phyloP scores from a whole-genome alignment of 148 eudicot genomes.

The Rhododendron kiyosumense region DNA sequence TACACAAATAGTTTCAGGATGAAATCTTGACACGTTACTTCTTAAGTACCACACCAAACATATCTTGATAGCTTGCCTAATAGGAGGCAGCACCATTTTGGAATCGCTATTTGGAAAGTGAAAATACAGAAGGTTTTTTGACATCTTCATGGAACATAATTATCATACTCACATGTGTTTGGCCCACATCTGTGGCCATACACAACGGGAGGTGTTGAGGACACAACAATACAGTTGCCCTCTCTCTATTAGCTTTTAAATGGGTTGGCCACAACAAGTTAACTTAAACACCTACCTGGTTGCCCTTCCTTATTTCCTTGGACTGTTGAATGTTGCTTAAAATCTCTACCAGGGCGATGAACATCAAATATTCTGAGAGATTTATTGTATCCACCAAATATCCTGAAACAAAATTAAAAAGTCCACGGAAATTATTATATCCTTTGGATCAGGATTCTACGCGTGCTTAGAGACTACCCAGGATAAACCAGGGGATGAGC shows the following conservation, averaged over 20 bases:
- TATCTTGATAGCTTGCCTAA: background rate
- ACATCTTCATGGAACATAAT: background rate
- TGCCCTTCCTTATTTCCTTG: slow-evolving; percentile 89
- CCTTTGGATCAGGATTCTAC: background rate
- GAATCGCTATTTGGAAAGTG: background rate
- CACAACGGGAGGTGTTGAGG: background rate
- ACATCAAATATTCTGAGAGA: slow-evolving; percentile 72
- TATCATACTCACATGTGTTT: background rate
- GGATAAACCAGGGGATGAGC: background rate
- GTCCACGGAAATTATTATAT: background rate
- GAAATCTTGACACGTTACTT: background rate
- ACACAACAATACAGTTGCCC: background rate
- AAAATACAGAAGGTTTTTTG: background rate
- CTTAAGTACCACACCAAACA: background rate
- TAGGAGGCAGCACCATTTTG: background rate
- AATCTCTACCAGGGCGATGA: slow-evolving; percentile 97
- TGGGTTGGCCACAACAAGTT: background rate
- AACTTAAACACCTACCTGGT: slow-evolving; percentile 48
- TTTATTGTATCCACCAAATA: slow-evolving; percentile 95
- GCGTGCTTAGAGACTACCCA: background rate
- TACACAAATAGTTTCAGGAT: background rate
- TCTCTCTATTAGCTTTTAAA: background rate
- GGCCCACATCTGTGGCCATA: background rate
- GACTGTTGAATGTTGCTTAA: slow-evolving; percentile 70
- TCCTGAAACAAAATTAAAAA: slow-evolving; percentile 34